phyloP scores from a whole-genome alignment of 2,329 filamentous ascomycete genomes.

The Aspergillus ruber region DNA sequence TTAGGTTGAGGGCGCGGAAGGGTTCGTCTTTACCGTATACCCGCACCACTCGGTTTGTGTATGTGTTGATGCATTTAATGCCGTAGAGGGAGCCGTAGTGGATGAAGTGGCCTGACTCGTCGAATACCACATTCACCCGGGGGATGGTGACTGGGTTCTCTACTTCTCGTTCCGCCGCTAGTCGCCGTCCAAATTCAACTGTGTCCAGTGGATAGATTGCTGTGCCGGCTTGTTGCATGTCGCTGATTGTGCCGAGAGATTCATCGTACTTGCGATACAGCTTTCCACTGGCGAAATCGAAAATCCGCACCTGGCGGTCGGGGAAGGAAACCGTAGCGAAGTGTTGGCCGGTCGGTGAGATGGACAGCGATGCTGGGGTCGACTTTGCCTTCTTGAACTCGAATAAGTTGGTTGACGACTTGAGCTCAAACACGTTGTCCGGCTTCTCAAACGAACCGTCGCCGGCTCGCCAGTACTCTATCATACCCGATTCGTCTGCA shows the following conservation, averaged over 20 bases:
- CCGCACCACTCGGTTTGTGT: conserved; percentile 86
- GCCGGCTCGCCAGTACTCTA: conserved; percentile 86
- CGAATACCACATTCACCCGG: conserved; percentile 83
- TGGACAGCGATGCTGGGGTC: conserved; percentile 69
- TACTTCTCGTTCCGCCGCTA: conserved; percentile 80
- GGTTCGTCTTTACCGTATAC: conserved; percentile 87
- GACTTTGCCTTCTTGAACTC: conserved; percentile 96
- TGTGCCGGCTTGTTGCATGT: conserved; percentile 94
- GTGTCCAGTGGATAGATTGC: conserved; percentile 74
- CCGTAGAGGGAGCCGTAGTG: conserved; percentile 89
- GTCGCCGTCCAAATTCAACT: conserved; percentile 81
- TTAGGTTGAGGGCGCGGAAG: conserved; percentile 73
- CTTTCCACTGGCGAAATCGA: conserved; percentile 85
- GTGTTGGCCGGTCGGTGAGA: conserved; percentile 79
- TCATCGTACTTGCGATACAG: conserved; percentile 92
- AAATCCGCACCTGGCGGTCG: conserved; percentile 85
- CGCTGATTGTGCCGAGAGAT: conserved; percentile 77
- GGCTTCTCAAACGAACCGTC: conserved; percentile 80
- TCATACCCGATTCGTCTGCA: conserved; percentile 81
- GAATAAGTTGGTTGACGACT: conserved; percentile 89
- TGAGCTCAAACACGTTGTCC: conserved; percentile 82
- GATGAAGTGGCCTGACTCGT: conserved; percentile 93
- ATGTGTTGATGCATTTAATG: conserved; percentile 91
- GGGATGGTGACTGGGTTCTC: conserved; percentile 62
- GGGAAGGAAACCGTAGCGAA: conserved; percentile 89